phyloP scores from a whole-genome alignment of 768 basidiomycete species.

The Leccinum boreale region DNA sequence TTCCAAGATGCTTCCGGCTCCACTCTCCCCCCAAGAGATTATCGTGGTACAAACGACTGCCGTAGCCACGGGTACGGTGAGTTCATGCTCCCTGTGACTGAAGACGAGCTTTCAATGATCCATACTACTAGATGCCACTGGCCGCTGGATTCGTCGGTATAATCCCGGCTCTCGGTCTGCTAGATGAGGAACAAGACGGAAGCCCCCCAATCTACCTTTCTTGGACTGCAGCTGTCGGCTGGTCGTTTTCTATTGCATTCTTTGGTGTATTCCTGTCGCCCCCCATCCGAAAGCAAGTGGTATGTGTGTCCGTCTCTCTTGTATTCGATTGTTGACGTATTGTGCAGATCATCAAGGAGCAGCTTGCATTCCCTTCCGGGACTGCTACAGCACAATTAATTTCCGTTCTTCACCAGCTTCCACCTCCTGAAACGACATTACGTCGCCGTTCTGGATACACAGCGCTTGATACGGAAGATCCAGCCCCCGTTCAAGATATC shows the following conservation, averaged over 20 bases:
- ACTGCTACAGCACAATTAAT: conserved; percentile 96
- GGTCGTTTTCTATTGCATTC: conserved; percentile 91
- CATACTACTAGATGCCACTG: conserved; percentile 64
- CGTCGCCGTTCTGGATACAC: conserved; percentile 58
- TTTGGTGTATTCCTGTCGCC: conserved; percentile 99
- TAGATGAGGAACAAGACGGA: conserved; percentile 75
- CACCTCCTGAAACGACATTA: conserved; percentile 59
- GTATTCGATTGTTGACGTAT: conserved; percentile 2
- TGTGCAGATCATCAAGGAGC: conserved; percentile 83
- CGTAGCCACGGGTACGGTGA: conserved; percentile 80
- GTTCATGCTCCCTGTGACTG: not conserved
- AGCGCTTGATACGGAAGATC: conserved; percentile 32
- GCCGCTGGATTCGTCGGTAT: conserved; percentile 91
- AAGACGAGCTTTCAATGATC: not conserved
- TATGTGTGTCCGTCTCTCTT: conserved; percentile 35
- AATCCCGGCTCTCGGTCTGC: conserved; percentile 80
- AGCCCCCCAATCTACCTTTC: conserved; percentile 69
- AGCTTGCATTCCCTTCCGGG: conserved; percentile 91
- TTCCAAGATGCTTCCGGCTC: conserved; percentile 67
- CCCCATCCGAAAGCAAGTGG: conserved; percentile 92
- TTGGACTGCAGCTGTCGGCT: conserved; percentile 70
- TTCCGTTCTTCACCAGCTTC: conserved; percentile 78
- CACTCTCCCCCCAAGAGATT: conserved; percentile 87
- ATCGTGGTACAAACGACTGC: conserved; percentile 95
- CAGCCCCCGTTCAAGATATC: conserved; percentile 16